Evolutionary conservation across 2,329 filamentous ascomycete species (phyloP).

Genomic region (Ramularia collo-cygni): DNA sequence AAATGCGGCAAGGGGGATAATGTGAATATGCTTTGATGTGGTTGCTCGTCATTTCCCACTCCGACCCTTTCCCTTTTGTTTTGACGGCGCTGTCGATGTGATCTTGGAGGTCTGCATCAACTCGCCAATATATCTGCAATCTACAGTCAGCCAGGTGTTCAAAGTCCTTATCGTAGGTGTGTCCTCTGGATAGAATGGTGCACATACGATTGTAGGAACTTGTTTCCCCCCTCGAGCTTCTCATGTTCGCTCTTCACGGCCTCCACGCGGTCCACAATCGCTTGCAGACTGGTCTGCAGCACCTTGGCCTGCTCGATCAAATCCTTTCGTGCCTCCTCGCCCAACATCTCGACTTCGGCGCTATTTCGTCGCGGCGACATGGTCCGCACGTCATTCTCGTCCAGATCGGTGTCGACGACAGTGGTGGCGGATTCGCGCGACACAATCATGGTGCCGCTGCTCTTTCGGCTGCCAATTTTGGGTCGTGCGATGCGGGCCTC

Average conservation of each 20-base stretch:
- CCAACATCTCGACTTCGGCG: conserved; percentile 81
- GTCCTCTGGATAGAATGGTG: not conserved
- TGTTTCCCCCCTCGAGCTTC: conserved; percentile 94
- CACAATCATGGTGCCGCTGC: conserved; percentile 73
- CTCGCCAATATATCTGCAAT: conserved; percentile 87
- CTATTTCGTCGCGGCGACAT: conserved; percentile 92
- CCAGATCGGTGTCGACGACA: conserved; percentile 60
- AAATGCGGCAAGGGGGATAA: conserved; percentile 6
- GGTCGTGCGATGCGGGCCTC: conserved; percentile 45
- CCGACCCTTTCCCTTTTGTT: conserved; percentile 36
- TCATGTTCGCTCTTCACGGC: conserved; percentile 91
- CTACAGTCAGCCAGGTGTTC: conserved; percentile 9
- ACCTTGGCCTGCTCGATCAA: conserved; percentile 72
- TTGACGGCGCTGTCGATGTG: conserved; percentile 46
- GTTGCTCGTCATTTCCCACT: conserved; percentile 18
- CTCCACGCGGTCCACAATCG: conserved; percentile 88
- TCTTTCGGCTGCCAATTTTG: conserved; percentile 63
- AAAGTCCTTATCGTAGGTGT: conserved; percentile 1
- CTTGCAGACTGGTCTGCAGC: conserved; percentile 81
- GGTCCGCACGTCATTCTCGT: conserved; percentile 76
- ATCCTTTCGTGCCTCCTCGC: conserved; percentile 66
- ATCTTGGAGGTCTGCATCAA: conserved; percentile 71
- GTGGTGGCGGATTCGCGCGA: conserved; percentile 52
- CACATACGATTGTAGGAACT: conserved; percentile 69
- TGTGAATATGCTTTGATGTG: conserved; percentile 2